A percentile compares a stretch with the other conserved stretches of the same genome.
These are phyloP conservation scores for Gossypium australe DNA, from an alignment of 345 rosid genomes.

Conservation along the genomic window DNA sequence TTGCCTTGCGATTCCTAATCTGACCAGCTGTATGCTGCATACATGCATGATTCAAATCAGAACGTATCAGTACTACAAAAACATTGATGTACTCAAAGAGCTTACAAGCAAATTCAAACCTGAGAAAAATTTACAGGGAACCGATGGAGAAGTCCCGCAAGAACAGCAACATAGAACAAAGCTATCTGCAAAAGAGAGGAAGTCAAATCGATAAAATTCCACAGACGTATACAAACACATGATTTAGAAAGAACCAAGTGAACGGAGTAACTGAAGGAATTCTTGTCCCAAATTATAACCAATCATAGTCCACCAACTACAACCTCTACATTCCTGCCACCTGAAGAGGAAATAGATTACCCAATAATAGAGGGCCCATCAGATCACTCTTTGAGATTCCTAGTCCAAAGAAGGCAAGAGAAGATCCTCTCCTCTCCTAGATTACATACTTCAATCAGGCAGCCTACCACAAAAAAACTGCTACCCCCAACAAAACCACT, in stretches of 20 bases:
- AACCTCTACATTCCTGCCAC: background rate
- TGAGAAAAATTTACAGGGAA: constrained; percentile 77
- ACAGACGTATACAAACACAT: background rate
- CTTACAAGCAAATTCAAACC: constrained; percentile 31
- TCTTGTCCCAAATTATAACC: background rate
- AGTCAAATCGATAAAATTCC: constrained; percentile 1
- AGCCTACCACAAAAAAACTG: background rate
- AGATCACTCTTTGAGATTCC: background rate
- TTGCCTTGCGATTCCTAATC: constrained; percentile 64
- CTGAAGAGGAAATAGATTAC: background rate
- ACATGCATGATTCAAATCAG: constrained; percentile 14
- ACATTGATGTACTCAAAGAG: constrained; percentile 1
- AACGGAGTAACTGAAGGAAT: background rate
- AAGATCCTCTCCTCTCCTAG: background rate
- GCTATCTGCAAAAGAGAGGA: constrained; percentile 54
- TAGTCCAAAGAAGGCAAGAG: background rate
- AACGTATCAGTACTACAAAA: constrained; percentile 12
- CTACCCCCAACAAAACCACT: background rate
- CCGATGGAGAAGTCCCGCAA: constrained; percentile 71
- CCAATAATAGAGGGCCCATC: background rate
- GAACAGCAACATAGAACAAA: constrained; percentile 69
- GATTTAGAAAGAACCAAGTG: too few relatives aligned
- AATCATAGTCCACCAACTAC: background rate
- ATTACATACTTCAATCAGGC: background rate
- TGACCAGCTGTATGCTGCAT: constrained; percentile 74